A percentile compares a stretch with the other conserved stretches of the same genome.
Evolutionary conservation across 495 filamentous ascomycete species (phyloP).

Genomic region (Extremus antarcticus): DNA sequence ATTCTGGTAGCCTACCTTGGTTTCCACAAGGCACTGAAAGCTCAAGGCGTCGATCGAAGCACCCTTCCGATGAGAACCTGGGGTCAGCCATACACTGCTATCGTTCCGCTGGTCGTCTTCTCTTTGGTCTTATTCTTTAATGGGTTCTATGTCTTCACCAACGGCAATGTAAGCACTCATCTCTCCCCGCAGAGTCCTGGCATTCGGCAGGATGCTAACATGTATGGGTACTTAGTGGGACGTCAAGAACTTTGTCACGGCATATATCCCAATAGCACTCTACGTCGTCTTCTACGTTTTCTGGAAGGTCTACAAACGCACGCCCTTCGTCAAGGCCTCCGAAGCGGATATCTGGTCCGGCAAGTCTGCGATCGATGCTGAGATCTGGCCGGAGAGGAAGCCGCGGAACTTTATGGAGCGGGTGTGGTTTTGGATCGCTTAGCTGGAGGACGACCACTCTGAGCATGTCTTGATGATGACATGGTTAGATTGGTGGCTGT

Average conservation of each 20-base stretch:
- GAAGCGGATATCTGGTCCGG: conserved; percentile 53
- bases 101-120: conserved; percentile 47
- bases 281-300: conserved; percentile 45
- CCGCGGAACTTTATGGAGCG: conserved; percentile 42
- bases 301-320: conserved; percentile 43
- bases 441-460: too few relatives aligned
- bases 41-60: conserved; percentile 36
- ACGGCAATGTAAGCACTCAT: conserved; percentile 6
- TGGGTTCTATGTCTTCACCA: conserved; percentile 42
- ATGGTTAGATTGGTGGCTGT: too few relatives aligned
- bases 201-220: conserved; percentile 46
- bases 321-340: conserved; percentile 35
- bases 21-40: conserved; percentile 43
- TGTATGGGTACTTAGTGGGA: conserved; percentile 56
- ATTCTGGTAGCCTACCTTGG: conserved; percentile 50
- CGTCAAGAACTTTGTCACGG: conserved; percentile 43
- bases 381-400: conserved; percentile 37
- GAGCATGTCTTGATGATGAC: too few relatives aligned
- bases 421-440: too few relatives aligned
- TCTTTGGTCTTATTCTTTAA: conserved; percentile 42
- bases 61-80: conserved; percentile 42
- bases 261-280: conserved; percentile 51
- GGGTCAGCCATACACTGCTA: conserved; percentile 47
- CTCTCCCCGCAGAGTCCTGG: conserved; percentile 35
- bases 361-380: conserved; percentile 49